phyloP scores from a whole-genome alignment of 2,329 filamentous ascomycete genomes.

The Aspergillus hortae region DNA sequence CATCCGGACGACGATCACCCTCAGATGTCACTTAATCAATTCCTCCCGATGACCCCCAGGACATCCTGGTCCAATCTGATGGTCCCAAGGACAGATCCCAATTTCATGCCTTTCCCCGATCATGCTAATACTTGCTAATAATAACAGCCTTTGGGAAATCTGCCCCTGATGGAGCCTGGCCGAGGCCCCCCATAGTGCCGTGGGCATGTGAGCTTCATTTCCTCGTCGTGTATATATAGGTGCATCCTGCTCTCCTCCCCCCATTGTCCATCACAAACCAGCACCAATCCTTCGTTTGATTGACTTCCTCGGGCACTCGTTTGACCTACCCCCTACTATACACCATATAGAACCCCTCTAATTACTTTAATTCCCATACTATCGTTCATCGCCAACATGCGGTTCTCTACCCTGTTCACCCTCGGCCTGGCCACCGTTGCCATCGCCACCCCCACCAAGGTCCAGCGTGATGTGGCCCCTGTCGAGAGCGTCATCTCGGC shows the following conservation, averaged over 20 bases:
- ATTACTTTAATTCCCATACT: constrained; percentile 12
- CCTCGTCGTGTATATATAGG: constrained; percentile 12
- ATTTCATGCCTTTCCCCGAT: neutral
- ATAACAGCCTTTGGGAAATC: constrained; percentile 1
- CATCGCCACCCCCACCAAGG: constrained; percentile 20
- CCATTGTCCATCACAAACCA: constrained; percentile 7
- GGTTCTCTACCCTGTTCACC: constrained; percentile 21
- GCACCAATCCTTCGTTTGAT: constrained; percentile 15
- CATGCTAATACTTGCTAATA: constrained; percentile 10
- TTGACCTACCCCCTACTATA: constrained; percentile 5
- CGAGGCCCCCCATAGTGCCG: neutral
- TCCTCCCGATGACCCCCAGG: constrained; percentile 1
- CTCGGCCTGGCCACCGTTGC: constrained; percentile 20
- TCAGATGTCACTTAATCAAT: constrained; percentile 6
- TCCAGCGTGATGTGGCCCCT: constrained; percentile 12
- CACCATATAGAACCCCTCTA: neutral
- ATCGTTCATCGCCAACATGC: constrained; percentile 18
- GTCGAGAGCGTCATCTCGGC: constrained; percentile 17
- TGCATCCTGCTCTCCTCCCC: neutral
- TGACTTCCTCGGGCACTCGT: constrained; percentile 16
- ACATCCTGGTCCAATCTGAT: constrained; percentile 2
- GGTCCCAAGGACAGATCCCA: neutral
- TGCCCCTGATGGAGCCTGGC: constrained; percentile 9
- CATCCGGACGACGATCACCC: constrained; percentile 9
- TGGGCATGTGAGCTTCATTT: constrained; percentile 12